phyloP scores from a whole-genome alignment of 305 asterid genomes.

The Withania somnifera region DNA sequence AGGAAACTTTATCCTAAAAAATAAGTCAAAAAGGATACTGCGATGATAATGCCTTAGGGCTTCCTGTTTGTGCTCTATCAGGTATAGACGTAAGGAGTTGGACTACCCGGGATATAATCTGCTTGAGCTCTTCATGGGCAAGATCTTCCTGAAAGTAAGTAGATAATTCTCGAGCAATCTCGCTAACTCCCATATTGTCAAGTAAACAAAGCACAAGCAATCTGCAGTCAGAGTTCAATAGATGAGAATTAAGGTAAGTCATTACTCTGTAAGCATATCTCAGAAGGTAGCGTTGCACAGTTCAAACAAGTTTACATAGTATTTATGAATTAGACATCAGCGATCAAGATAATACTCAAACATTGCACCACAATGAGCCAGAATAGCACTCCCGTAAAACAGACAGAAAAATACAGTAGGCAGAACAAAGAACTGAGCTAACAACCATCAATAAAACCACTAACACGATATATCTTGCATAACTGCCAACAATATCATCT shows the following conservation, averaged over 20 bases:
- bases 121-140: conserved; percentile 44
- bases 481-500: not conserved
- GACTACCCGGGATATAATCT: conserved; percentile 38
- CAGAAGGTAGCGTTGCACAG: not conserved
- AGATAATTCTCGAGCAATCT: conserved; percentile 43
- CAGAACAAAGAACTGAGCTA: not conserved
- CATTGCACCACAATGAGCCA: not conserved
- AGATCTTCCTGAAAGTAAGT: conserved; percentile 29
- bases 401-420: not conserved
- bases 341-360: not conserved
- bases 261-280: not conserved
- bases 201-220: conserved; percentile 68
- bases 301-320: not conserved
- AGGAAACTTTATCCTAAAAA: conserved; percentile 3
- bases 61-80: conserved; percentile 71
- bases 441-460: not conserved
- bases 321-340: conserved; percentile 5
- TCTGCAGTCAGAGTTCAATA: conserved; percentile 30
- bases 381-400: not conserved
- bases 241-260: conserved; percentile 5
- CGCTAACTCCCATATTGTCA: conserved; percentile 53
- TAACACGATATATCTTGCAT: not conserved
- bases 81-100: conserved; percentile 86
- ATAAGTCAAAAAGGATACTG: conserved; percentile 51
- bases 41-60: conserved; percentile 57